Evolutionary conservation across 768 basidiomycete species (phyloP), one percentile per base, ranked within the genome.

Genomic region (Galerina marginata): DNA sequence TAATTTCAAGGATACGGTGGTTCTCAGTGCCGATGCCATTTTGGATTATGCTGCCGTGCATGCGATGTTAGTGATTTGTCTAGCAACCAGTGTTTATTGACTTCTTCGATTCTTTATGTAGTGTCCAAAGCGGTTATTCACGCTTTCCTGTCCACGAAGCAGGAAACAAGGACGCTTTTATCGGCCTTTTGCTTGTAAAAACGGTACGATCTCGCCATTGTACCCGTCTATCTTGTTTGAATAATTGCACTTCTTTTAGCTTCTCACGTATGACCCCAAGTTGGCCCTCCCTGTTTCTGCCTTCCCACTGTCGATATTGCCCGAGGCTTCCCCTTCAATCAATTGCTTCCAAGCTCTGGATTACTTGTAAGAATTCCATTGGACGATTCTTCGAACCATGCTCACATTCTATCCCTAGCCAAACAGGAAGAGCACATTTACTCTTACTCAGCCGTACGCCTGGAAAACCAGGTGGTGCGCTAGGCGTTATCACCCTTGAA

Each of bases 341-440:
- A 96, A 93, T 67, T 97, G 93, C 68, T 94, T 97, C 79, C 93
- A 98, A 71, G 95, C 95, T 0, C 75, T 98, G 44, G 95, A 97
- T 72, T 96, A 95, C 70, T 96, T 93, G 91, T 92, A 67, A 45
- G 85, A 62, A 10, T 2, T 10, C 2, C 40, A 9, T 25, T 53
- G 1, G 56, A 15, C 26, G 43, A 5, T 23, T 36, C 16, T 29
- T 55, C 25, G 11, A 46, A 44, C 37, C 39, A 20, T 1, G 48
- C 2, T 45, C 12, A 20, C 15, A 23, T 43, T 9, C 15, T 38
- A 44, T 12, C 16, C 52, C 2, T 50, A 92, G 91, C 75, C 96
- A 98, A 81, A 96, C 95, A 0, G 96, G 96, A 9, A 88, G 96
- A 45, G 93, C 95, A 0, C 96, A 98, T 77, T 79, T 99, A 52